Evolutionary conservation across 2,329 filamentous ascomycete species (phyloP), one percentile per base, ranked within the genome.

Genomic region (Waltergamsia citrina): DNA sequence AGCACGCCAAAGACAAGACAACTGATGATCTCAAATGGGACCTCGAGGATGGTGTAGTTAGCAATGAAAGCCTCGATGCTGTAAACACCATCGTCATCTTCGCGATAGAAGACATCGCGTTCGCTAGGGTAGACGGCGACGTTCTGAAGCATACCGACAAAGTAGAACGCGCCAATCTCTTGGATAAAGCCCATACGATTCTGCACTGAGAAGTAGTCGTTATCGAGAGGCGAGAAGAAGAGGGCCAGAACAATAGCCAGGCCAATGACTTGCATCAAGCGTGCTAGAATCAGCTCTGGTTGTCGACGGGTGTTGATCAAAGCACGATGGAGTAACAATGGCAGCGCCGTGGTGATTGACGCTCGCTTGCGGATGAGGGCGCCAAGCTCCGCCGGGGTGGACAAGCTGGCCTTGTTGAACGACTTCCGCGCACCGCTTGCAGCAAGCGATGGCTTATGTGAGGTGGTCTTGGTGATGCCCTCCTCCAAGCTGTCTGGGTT

Each of bases 71-170:
- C 74, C 42, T 82, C 77, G 2, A 80, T 71, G 4, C 74, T 66
- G 49, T 88, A 88, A 3, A 81, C 76, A 6, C 73, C 70, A 51
- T 88, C 83, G 39, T 80, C 79, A 44, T 83, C 72, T 56, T 88
- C 83, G 43, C 78, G 71, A 48, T 86, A 85, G 51, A 86, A 87
- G 1, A 86, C 81, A 37, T 85, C 80, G 4, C 80, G 68, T 48
- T 86, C 82, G 26, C 62, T 62, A 0, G 82, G 82, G 47, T 86
- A 86, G 7, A 84, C 67, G 4, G 81, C 79, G 4, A 86, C 78
- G 46, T 86, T 86, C 52, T 87, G 81, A 10, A 87, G 65, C 81
- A 87, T 85, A 19, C 82, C 82, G 3, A 84, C 73, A 44, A 83
- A 83, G 53, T 83, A 82, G 23, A 84, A 72, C 0, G 81, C 77